These are phyloP conservation scores for Emmonsiellopsis sp. DNA, from an alignment of 2,329 filamentous ascomycete genomes.

Conservation along the genomic window DNA sequence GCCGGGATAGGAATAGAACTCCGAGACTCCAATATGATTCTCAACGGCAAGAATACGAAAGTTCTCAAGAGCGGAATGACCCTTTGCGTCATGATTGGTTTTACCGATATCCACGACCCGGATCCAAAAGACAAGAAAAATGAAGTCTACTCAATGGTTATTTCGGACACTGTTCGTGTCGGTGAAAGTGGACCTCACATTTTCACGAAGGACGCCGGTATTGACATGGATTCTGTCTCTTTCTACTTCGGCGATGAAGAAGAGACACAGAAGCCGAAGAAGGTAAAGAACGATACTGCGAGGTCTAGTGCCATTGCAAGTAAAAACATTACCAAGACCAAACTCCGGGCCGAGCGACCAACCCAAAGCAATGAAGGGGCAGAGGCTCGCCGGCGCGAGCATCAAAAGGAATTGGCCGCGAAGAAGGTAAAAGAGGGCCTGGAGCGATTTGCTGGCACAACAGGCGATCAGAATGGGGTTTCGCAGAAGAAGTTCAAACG, in stretches of 20 bases:
- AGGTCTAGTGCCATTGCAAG: slow-evolving; percentile 79
- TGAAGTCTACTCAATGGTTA: slow-evolving; percentile 76
- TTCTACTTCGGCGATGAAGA: slow-evolving; percentile 99
- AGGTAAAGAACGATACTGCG: slow-evolving; percentile 74
- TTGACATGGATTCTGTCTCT: slow-evolving; percentile 85
- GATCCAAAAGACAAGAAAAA: slow-evolving; percentile 83
- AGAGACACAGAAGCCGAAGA: slow-evolving; percentile 65
- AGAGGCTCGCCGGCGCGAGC: slow-evolving; percentile 75
- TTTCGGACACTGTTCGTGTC: slow-evolving; percentile 90
- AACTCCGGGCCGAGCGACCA: slow-evolving; percentile 82
- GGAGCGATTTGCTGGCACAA: slow-evolving; percentile 75
- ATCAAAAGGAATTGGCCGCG: slow-evolving; percentile 77
- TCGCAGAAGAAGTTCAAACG: slow-evolving; percentile 98
- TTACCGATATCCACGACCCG: slow-evolving; percentile 80
- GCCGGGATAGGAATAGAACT: slow-evolving; percentile 89
- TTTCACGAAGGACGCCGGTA: slow-evolving; percentile 87
- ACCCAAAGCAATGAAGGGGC: slow-evolving; percentile 82
- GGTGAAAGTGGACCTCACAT: slow-evolving; percentile 58
- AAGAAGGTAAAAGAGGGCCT: slow-evolving; percentile 90
- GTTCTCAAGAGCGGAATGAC: slow-evolving; percentile 95
- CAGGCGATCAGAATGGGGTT: slow-evolving; percentile 74
- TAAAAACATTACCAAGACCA: slow-evolving; percentile 90
- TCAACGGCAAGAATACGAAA: slow-evolving; percentile 79
- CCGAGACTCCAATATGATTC: slow-evolving; percentile 68
- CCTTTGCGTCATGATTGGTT: slow-evolving; percentile 77